Conservation (phyloP, 2,329 filamentous ascomycete species). For the Colletotrichum acutatum region DNA sequence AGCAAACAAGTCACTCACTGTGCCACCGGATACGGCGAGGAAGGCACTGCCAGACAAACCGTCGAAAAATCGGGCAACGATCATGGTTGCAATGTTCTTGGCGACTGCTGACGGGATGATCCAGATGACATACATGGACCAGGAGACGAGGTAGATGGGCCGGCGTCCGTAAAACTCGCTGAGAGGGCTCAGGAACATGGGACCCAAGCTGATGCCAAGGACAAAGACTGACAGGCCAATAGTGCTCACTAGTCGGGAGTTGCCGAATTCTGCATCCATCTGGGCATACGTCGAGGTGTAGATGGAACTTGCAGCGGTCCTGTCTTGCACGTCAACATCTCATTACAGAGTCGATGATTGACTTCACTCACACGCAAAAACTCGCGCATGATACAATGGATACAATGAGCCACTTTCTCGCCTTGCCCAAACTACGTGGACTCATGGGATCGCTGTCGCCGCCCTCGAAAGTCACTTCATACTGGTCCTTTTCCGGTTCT, state of each 20-base stretch:
- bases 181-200: slow-evolving; percentile 71
- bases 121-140: slow-evolving; percentile 81
- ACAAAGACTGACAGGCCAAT: slow-evolving; percentile 87
- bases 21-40: slow-evolving; percentile 82
- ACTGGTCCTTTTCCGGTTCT: slow-evolving; percentile 56
- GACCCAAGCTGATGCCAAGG: slow-evolving; percentile 74
- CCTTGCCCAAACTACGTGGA: slow-evolving; percentile 74
- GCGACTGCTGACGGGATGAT: slow-evolving; percentile 84
- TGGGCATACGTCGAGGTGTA: slow-evolving; percentile 87
- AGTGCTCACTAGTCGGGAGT: slow-evolving; percentile 78
- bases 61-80: slow-evolving; percentile 82
- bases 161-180: slow-evolving; percentile 86
- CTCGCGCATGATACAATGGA: slow-evolving; percentile 78
- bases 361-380: slow-evolving; percentile 85
- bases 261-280: slow-evolving; percentile 79
- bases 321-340: slow-evolving; percentile 46
- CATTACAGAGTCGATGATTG: background rate
- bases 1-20: slow-evolving; percentile 83
- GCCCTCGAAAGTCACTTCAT: slow-evolving; percentile 80
- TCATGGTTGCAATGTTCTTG: slow-evolving; percentile 82
- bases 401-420: slow-evolving; percentile 84
- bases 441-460: slow-evolving; percentile 77
- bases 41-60: slow-evolving; percentile 78
- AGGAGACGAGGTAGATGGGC: slow-evolving; percentile 82
- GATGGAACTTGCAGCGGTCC: slow-evolving; percentile 87